Base-by-base conservation (phyloP, 306 rosid species). In the Acmispon strigosus region DNA sequence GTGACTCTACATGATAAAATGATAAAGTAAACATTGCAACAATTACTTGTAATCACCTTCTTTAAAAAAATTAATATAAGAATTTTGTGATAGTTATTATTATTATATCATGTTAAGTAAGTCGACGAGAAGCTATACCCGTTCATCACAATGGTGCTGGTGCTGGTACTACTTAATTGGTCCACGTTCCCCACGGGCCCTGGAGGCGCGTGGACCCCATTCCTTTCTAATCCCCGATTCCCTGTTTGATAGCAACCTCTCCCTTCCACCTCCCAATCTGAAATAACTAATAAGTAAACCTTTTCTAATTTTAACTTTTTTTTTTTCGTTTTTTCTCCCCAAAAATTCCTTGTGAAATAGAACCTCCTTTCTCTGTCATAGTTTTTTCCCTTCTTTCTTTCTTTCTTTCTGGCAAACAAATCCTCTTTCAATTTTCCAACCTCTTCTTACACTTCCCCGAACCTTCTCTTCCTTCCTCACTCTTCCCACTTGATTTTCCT, bases 151-250 rank as follows among this genome's bases (percentile, higher is more conserved):
- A 3, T 22, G 24, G 24, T 22, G 24, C 24, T 22, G 32, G 39
- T 51, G 64, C 51, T 43, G n/a, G n/a, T n/a, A 6, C 3, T 48
- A 7, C 9, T 2, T 41, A 39, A 84, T 82, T 74, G 85, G 85
- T 3, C 63, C 76, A 57, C 82, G 50, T 18, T 22, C 4, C 17
- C 3, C 79, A 79, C 83, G 69, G 59, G 15, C 75, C 53, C 2
- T 19, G 3, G 22, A 3, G 17, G 82, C 81, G 92, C 90, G 92
- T 87, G 81, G 70, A 29, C 13, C 34, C 15, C 50, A 10, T 27
- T 9, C 56, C 34, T 80, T 54, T 78, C 75, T 32, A 74, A 80
- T 75, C 73, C 64, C 77, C n/a, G 83, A 81, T 86, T 84, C 86
- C 85, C 76, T 76, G 73, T 78, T 81, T 58, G 78, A 81, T 72